Base-by-base conservation (phyloP, 176 grass and related monocot species). In the Lolium multiflorum region DNA sequence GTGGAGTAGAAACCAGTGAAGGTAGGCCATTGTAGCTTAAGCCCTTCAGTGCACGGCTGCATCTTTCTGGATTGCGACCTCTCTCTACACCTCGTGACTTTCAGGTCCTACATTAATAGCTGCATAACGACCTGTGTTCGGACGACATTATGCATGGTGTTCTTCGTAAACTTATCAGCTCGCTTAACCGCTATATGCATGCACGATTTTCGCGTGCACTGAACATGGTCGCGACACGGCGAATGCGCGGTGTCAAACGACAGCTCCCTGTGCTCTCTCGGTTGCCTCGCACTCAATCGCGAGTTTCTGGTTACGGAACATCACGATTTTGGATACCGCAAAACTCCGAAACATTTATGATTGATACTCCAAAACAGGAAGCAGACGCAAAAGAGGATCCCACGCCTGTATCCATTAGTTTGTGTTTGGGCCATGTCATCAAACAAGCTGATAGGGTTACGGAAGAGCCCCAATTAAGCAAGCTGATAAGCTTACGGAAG, bases 161-260 rank as follows among this genome's bases (percentile, higher is more conserved):
- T n/a, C n/a, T n/a, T n/a, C n/a, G n/a, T n/a, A 31, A 31, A 31
- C 28, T 31, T 31, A 31, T 31, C 28, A 31, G 1, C 28, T 31
- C 2, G 28, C 28, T 31, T 31, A 31, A 31, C 28, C 28, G n/a
- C n/a, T n/a, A n/a, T n/a, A n/a, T n/a, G n/a, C n/a, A n/a, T n/a
- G n/a, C n/a, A n/a, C n/a, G n/a, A n/a, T n/a, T n/a, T 80, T 84
- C 56, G 87, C 76, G 75, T 84, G 87, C 82, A 84, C 31, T 80
- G 55, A 4, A 79, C 64, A 72, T 2, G 64, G 28, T 52, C 51
- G 64, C 17, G 68, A 15, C 25, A 41, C 55, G 10, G 57, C 14
- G n/a, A 44, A 52, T 52, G 43, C 7, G 61, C 13, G 12, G 60
- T 57, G 79, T 54, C 60, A 37, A 18, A 17, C 60, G 59, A 15